A percentile compares a stretch with the other conserved stretches of the same genome.
Conservation (phyloP, 1,284 basidiomycete species). For the Schizophyllum amplum region DNA sequence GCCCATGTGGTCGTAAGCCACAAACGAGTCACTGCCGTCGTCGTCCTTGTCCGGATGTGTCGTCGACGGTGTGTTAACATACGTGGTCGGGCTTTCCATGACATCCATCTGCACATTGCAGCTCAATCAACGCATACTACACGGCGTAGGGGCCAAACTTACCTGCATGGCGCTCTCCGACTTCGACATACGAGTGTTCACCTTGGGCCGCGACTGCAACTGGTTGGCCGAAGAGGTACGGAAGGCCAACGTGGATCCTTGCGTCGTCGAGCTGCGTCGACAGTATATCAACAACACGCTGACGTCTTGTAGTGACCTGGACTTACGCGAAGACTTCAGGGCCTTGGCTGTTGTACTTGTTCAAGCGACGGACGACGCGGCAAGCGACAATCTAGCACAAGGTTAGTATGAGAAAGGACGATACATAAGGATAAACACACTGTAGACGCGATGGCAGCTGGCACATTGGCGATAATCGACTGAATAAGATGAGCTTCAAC, state of each 20-base stretch:
- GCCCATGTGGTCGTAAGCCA: conserved; percentile 15
- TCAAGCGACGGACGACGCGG: conserved; percentile 53
- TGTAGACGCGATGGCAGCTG: conserved; percentile 58
- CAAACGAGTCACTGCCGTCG: conserved; percentile 11
- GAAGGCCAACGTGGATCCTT: not conserved
- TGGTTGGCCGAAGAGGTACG: not conserved
- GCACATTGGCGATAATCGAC: conserved; percentile 65
- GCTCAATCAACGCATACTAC: conserved; percentile 3
- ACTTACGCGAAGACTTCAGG: not conserved
- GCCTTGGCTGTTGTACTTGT: conserved; percentile 55
- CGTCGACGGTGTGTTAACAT: conserved; percentile 13
- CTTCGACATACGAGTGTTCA: not conserved
- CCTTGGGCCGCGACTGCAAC: not conserved
- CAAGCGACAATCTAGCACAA: conserved; percentile 50
- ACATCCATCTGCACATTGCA: conserved; percentile 34
- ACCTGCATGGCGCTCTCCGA: not conserved
- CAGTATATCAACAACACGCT: not conserved
- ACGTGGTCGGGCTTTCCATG: conserved; percentile 22
- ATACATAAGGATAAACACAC: conserved; percentile 26
- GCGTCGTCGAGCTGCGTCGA: not conserved
- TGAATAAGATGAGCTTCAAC: not conserved
- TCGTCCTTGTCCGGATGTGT: conserved; percentile 9
- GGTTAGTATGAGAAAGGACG: not conserved
- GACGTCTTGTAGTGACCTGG: too few relatives aligned
- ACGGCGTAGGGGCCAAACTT: conserved; percentile 4